These are phyloP conservation scores for Colletotrichum tanaceti DNA, from an alignment of 2,329 filamentous ascomycete genomes.

Conservation along the genomic window DNA sequence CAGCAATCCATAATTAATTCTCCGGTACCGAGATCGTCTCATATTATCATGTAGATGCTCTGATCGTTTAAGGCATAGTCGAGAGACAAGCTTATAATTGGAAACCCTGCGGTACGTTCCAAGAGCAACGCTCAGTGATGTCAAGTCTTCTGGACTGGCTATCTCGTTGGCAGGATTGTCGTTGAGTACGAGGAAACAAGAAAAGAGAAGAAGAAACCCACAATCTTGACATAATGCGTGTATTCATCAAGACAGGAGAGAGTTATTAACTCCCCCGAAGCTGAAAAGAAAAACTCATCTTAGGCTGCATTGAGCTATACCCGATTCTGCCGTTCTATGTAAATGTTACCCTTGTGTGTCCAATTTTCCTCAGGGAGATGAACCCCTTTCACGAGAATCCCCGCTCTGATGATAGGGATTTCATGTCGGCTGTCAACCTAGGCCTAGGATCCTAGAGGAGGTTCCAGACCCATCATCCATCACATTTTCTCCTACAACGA, in stretches of 20 bases:
- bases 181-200: no score
- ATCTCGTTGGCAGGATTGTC: not conserved
- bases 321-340: not conserved
- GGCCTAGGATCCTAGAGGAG: no score
- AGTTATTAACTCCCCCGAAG: not conserved
- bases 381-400: not conserved
- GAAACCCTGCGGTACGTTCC: no score
- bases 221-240: no score
- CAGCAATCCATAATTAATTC: constrained; percentile 8
- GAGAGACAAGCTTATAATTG: no score
- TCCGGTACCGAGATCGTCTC: not conserved
- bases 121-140: not conserved
- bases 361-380: not conserved
- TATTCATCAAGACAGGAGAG: no score
- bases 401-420: not conserved
- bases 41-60: no score
- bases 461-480: constrained; percentile 1
- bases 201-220: no score
- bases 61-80: not conserved
- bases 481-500: not conserved
- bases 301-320: constrained; percentile 11
- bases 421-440: constrained; percentile 2
- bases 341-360: not conserved
- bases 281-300: not conserved
- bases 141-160: not conserved